phyloP scores from a whole-genome alignment of 768 basidiomycete genomes.

The Collybiopsis confluens region DNA sequence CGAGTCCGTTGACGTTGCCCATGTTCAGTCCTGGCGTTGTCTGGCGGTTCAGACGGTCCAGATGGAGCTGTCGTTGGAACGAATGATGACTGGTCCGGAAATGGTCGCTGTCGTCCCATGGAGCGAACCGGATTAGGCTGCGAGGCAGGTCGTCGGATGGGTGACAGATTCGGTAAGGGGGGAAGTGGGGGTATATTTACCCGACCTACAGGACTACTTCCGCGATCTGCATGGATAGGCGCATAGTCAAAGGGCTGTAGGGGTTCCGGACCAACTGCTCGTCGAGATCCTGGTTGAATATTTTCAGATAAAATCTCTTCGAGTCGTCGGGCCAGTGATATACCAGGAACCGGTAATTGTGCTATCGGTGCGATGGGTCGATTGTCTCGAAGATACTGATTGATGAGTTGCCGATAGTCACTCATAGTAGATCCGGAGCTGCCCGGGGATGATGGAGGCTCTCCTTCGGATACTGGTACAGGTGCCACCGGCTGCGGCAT shows the following conservation, averaged over 20 bases:
- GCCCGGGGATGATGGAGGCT: slow-evolving; percentile 16
- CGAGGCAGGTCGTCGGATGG: not conserved
- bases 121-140: not conserved
- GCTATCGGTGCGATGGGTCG: slow-evolving; percentile 30
- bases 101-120: too few species aligned
- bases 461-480: slow-evolving; percentile 15
- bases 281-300: slow-evolving; percentile 31
- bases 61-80: not conserved
- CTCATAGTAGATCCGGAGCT: slow-evolving; percentile 26
- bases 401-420: slow-evolving; percentile 19
- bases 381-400: slow-evolving; percentile 14
- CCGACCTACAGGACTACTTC: not conserved
- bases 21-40: too few species aligned
- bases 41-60: not conserved
- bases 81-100: not conserved
- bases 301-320: slow-evolving; percentile 55
- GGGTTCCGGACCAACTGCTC: slow-evolving; percentile 45
- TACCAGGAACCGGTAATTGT: slow-evolving; percentile 40
- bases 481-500: slow-evolving; percentile 18
- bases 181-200: not conserved
- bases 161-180: too few species aligned
- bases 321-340: slow-evolving; percentile 55
- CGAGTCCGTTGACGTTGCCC: not conserved
- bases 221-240: not conserved
- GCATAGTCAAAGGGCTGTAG: slow-evolving; percentile 32